These are phyloP conservation scores for Alnus glutinosa DNA, from an alignment of 306 rosid genomes.

Conservation along the genomic window DNA sequence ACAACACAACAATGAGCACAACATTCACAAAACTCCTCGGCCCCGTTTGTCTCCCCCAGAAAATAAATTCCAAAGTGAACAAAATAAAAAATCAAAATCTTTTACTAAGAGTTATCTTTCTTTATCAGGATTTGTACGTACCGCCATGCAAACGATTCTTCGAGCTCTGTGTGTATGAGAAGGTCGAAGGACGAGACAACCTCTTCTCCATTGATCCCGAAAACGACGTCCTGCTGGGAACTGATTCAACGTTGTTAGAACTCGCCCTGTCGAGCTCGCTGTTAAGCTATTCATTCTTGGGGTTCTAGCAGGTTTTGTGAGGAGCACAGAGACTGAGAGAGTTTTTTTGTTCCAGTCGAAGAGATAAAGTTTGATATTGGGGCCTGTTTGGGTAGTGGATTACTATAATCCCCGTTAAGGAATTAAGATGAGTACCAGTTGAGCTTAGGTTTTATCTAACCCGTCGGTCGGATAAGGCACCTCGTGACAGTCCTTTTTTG, in stretches of 20 bases:
- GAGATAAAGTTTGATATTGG: background rate
- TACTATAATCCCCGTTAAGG: background rate
- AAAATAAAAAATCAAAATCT: background rate
- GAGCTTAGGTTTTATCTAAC: background rate
- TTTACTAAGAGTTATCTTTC: no score
- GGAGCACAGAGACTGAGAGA: background rate
- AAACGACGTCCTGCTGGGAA: slow-evolving; percentile 38
- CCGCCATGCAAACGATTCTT: slow-evolving; percentile 89
- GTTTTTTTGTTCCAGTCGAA: background rate
- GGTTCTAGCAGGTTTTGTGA: background rate
- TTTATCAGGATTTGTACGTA: slow-evolving; percentile 24
- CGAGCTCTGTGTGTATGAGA: slow-evolving; percentile 30
- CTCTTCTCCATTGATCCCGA: slow-evolving; percentile 29
- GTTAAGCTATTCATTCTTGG: slow-evolving; percentile 56
- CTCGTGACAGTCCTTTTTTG: no score
- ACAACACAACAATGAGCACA: slow-evolving; percentile 5
- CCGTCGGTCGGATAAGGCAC: background rate
- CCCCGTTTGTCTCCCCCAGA: background rate
- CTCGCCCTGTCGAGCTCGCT: slow-evolving; percentile 55
- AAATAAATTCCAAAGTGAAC: background rate
- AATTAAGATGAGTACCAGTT: background rate
- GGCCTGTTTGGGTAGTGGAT: slow-evolving; percentile 17
- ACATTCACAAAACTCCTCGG: background rate
- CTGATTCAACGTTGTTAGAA: slow-evolving; percentile 31
- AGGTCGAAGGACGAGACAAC: slow-evolving; percentile 39